Base-by-base conservation (phyloP, 1,284 basidiomycete genomes). In the Rhizopogon hawkerae region DNA sequence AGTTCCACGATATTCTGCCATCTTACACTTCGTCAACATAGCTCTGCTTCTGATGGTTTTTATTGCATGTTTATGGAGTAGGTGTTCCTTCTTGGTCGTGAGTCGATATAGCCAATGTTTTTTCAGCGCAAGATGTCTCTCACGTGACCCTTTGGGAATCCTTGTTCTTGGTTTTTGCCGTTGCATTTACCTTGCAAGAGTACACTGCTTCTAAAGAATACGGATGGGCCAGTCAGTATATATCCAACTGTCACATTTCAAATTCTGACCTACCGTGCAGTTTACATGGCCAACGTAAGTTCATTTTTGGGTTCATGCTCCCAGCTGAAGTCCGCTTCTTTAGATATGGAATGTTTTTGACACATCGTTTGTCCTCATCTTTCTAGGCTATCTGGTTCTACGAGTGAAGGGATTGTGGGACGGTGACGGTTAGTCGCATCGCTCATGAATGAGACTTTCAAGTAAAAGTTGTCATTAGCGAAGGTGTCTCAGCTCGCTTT, bases 331-430 rank as follows among this genome's bases (percentile, higher is more conserved):
- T 38, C 5, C 7, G 16, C 11, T 10, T 39, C 45, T 31, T 35
- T 58, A 85, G 83, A 81, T 89, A 63, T 93, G 90, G 90, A 93
- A 92, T 61, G 83, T 82, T 1, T 91, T 93, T 57, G 92, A 93
- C 61, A 78, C 88, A 4, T 71, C 79, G 0, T 92, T 90, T 65
- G 76, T 91, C 45, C 54, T 78, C 33, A 75, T 93, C 38, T 91
- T 89, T 65, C 57, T 89, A 18, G 69, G 74, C 2, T 94, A 90
- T 63, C 64, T 88, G 5, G 69, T 63, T 10, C 68, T 91, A 43
- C 77, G 91, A 37, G 68, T 83, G 39, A 77, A 79, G 56, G 89
- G 85, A 0, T 69, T 92, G 11, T 63, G 69, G 8, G 64, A 71
- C 42, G 63, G 71, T 43, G 75, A 89, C 58, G 58, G 85, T 86